Conservation (phyloP, 441 rosid species). For the Raphanus hybrid region DNA sequence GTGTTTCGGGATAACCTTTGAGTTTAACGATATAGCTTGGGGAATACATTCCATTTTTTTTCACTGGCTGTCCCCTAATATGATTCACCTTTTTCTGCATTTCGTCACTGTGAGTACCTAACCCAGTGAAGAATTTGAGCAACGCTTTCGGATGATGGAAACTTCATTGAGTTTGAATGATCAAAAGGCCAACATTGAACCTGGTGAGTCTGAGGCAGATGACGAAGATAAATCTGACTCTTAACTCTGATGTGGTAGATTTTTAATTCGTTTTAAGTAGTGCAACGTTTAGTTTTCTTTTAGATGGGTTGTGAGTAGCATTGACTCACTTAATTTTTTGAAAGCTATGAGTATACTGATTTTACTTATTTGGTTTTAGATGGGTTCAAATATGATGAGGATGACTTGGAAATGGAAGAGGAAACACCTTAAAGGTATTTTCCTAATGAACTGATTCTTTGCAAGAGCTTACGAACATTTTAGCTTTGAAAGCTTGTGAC, state of each 20-base stretch:
- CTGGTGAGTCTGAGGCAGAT: slow-evolving; percentile 15
- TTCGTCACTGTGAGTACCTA: slow-evolving; percentile 50
- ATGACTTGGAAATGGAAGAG: slow-evolving; percentile 34
- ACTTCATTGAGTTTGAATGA: slow-evolving; percentile 53
- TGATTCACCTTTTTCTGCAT: slow-evolving; percentile 30
- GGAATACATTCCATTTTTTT: not conserved
- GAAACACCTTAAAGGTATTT: too few relatives aligned
- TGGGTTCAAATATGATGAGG: slow-evolving; percentile 33
- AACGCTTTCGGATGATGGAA: slow-evolving; percentile 71
- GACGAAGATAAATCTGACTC: slow-evolving; percentile 32
- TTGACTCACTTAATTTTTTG: not conserved
- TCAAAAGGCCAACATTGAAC: not conserved
- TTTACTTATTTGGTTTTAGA: slow-evolving; percentile 24
- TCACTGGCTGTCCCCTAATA: slow-evolving; percentile 8
- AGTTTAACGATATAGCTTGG: not conserved
- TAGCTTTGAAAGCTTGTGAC: too few relatives aligned
- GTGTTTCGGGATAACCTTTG: not conserved
- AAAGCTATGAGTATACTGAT: not conserved
- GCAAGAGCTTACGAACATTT: too few relatives aligned
- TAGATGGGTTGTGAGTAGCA: not conserved
- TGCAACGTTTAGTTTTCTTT: not conserved
- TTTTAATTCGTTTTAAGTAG: not conserved
- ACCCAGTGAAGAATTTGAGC: slow-evolving; percentile 74
- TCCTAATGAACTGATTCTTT: too few relatives aligned
- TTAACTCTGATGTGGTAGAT: slow-evolving; percentile 43